Conservation (phyloP, 2,329 filamentous ascomycete genomes). For the Macrophomina pseudophaseolina region DNA sequence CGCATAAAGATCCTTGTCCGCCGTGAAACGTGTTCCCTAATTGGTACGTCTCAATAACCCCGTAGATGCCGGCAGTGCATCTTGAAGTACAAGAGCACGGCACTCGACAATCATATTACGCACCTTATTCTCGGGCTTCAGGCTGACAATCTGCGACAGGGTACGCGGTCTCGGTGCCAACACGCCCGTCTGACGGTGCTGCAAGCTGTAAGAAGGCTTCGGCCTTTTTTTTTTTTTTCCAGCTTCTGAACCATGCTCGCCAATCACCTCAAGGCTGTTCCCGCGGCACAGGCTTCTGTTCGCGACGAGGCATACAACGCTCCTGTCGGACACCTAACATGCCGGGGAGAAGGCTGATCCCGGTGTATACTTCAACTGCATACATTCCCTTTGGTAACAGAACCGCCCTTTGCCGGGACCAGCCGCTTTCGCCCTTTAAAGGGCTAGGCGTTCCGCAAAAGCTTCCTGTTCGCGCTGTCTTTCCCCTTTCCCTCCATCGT, state of each 20-base stretch:
- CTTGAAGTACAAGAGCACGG: conserved; percentile 53
- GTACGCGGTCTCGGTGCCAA: conserved; percentile 61
- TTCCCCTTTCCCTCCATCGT: background rate
- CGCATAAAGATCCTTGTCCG: too few relatives aligned
- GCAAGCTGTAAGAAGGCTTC: conserved; percentile 52
- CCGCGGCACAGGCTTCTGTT: too few relatives aligned
- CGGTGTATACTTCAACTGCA: background rate
- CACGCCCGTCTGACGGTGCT: conserved; percentile 39
- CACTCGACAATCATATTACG: conserved; percentile 54
- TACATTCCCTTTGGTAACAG: background rate
- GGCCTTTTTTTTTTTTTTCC: conserved; percentile 35
- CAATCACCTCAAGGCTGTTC: too few relatives aligned
- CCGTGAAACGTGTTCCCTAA: too few relatives aligned
- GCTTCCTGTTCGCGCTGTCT: background rate
- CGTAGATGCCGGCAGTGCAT: conserved; percentile 43
- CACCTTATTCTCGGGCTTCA: conserved; percentile 59
- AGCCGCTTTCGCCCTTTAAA: conserved; percentile 31
- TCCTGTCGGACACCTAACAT: too few relatives aligned
- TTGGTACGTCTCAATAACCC: too few relatives aligned
- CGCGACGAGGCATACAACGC: too few relatives aligned
- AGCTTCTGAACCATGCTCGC: too few relatives aligned
- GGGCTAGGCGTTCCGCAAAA: too few relatives aligned
- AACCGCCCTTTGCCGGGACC: conserved; percentile 33
- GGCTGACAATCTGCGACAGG: conserved; percentile 53
- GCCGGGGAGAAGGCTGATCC: background rate